Base-by-base conservation (phyloP, 371 early-diverging fungal species). In the Batrachochytrium dendrobatidis region DNA sequence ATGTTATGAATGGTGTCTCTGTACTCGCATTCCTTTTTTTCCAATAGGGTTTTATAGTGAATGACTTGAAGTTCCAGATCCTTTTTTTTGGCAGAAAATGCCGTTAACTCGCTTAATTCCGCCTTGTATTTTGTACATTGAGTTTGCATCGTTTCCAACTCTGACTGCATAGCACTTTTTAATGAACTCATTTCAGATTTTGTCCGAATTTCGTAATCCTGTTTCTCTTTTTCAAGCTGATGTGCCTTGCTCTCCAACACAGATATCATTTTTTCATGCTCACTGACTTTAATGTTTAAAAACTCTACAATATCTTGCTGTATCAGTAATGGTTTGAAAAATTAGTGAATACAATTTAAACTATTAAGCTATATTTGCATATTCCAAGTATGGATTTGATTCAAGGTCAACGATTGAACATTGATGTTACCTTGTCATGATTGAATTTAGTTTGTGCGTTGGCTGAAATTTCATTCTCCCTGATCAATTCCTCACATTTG, bases 231-330 rank as follows among this genome's bases (percentile, higher is more conserved):
- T 33, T 79, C 73, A 45, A 77, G 59, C n/a, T 58, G 54, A 43
- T 52, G 51, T 28, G 69, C 61, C 34, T 63, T 60, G 15, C 34
- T 31, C 58, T 75, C 77, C 33, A 76, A 56, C 5, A 34, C 26
- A 6, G 65, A 59, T 29, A 79, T 76, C 18, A 73, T 67, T 61
- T 75, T 72, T 62, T 79, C 80, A 55, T 79, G 77, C 59, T 79
- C 80, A 12, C 63, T 60, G 5, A 79, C 80, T 68, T 79, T 79
- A 57, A 79, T 75, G 69, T 79, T 79, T 26, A 79, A 65, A 60
- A 79, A 79, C 62, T 79, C 80, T 46, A 79, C 77, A 55, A 79
- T 79, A 60, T 79, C 80, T 74, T 79, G 76, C 72, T 76, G 53
- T 8, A 1, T 25, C 25, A 24, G 4, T 46, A n/a, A 35, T 28